phyloP scores from a whole-genome alignment of 352 stramenopile genomes.

The Phytophthora ramorum region DNA sequence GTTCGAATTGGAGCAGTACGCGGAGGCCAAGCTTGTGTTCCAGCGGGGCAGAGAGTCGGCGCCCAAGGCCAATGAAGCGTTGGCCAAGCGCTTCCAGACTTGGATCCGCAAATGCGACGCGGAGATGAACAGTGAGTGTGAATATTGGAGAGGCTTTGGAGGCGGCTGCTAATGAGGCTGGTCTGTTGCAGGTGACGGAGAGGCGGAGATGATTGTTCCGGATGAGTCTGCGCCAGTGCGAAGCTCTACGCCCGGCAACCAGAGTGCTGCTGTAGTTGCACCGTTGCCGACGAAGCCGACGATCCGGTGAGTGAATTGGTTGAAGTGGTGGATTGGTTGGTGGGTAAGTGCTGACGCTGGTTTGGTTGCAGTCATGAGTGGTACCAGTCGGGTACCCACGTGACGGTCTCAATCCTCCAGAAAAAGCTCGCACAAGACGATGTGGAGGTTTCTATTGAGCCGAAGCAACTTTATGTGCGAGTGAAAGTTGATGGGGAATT shows the following conservation, averaged over 20 bases:
- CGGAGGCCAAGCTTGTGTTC: conserved; percentile 71
- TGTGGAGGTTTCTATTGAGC: conserved; percentile 60
- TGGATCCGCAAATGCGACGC: conserved; percentile 91
- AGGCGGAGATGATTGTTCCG: conserved; percentile 35
- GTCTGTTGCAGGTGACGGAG: conserved; percentile 21
- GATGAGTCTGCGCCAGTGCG: conserved; percentile 24
- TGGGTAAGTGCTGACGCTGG: conserved; percentile 8
- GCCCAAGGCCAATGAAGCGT: conserved; percentile 33
- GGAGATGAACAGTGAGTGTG: conserved; percentile 69
- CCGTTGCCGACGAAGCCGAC: conserved; percentile 20
- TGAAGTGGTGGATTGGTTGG: neutral
- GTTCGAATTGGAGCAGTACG: conserved; percentile 85
- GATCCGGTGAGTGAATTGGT: conserved; percentile 39
- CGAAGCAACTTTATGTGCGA: conserved; percentile 59
- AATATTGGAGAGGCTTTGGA: neutral
- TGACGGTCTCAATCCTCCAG: conserved; percentile 86
- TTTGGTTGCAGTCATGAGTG: conserved; percentile 72
- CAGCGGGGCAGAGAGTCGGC: conserved; percentile 48
- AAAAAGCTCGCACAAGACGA: conserved; percentile 81
- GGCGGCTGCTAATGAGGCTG: neutral
- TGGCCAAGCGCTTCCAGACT: conserved; percentile 73
- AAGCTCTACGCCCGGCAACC: conserved; percentile 17
- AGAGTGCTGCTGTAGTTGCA: conserved; percentile 25
- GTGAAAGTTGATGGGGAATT: conserved; percentile 58
- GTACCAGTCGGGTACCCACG: conserved; percentile 85